These are phyloP conservation scores for Starmerella bacillaris DNA, from an alignment of 805 yeast species.

Conservation along the genomic window DNA sequence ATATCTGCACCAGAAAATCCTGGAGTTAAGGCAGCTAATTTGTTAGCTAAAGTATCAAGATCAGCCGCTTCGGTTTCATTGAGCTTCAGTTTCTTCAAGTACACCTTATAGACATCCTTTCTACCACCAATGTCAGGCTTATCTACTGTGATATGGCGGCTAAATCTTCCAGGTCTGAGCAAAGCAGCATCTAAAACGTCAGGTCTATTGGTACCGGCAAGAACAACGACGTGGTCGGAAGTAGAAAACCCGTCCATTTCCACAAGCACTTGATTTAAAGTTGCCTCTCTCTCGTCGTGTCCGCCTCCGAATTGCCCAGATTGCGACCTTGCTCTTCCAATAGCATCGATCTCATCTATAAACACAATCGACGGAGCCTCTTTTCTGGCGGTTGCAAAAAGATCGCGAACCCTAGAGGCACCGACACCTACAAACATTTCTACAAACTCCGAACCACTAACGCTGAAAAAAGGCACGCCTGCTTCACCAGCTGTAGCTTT, in stretches of 20 bases:
- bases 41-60: conserved; percentile 50
- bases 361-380: conserved; percentile 92
- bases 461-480: conserved; percentile 88
- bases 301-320: conserved; percentile 40
- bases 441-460: conserved; percentile 92
- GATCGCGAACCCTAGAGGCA: conserved; percentile 91
- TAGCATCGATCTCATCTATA: conserved; percentile 98
- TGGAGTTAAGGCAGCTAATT: conserved; percentile 88
- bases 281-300: conserved; percentile 92
- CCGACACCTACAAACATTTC: conserved; percentile 99
- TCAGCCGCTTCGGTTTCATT: conserved; percentile 22
- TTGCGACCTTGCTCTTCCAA: conserved; percentile 72
- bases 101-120: conserved; percentile 78
- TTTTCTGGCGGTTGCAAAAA: conserved; percentile 79
- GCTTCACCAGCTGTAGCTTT: conserved; percentile 99
- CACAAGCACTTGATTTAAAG: conserved; percentile 83
- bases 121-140: conserved; percentile 91
- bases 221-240: conserved; percentile 82
- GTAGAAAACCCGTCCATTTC: conserved; percentile 97
- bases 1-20: conserved; percentile 98
- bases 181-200: conserved; percentile 87
- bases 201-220: conserved; percentile 94
- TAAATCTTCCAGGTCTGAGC: conserved; percentile 94
- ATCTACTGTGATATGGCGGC: conserved; percentile 80
- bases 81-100: conserved; percentile 54